These are phyloP conservation scores for Claviceps africana DNA, from an alignment of 2,329 filamentous ascomycete genomes.

Conservation along the genomic window DNA sequence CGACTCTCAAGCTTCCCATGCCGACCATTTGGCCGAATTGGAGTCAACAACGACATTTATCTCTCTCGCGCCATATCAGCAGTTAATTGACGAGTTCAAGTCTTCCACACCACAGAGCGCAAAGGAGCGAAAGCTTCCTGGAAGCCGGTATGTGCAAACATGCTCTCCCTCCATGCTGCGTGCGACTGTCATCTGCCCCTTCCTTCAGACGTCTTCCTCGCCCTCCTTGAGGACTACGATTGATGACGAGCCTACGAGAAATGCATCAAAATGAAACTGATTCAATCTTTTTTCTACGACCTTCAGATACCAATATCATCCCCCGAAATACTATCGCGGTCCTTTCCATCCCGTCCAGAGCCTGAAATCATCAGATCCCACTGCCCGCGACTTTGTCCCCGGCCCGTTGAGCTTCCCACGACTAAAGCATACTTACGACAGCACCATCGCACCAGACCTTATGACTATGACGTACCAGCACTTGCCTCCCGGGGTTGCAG, in stretches of 20 bases:
- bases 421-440: conserved; percentile 78
- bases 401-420: conserved; percentile 84
- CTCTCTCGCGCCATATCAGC: conserved; percentile 25
- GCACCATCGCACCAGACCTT: conserved; percentile 74
- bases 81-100: conserved; percentile 26
- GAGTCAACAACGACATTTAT: conserved; percentile 36
- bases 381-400: conserved; percentile 75
- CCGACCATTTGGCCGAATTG: conserved; percentile 30
- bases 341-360: conserved; percentile 87
- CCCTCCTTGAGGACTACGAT: neutral
- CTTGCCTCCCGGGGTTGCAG: conserved; percentile 58
- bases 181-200: conserved; percentile 12
- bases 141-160: conserved; percentile 28
- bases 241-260: neutral
- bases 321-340: conserved; percentile 88
- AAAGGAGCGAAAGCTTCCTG: conserved; percentile 27
- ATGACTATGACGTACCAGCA: conserved; percentile 83
- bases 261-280: neutral
- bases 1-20: conserved; percentile 14
- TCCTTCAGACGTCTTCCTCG: too few relatives aligned
- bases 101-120: conserved; percentile 21
- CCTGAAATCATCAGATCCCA: conserved; percentile 71
- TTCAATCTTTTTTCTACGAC: neutral
- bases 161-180: conserved; percentile 16
- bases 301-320: conserved; percentile 82